A percentile compares a stretch with the other conserved stretches of the same genome.
Conservation (phyloP, 148 eudicot species). For the Amaranthus hypochondriacus region DNA sequence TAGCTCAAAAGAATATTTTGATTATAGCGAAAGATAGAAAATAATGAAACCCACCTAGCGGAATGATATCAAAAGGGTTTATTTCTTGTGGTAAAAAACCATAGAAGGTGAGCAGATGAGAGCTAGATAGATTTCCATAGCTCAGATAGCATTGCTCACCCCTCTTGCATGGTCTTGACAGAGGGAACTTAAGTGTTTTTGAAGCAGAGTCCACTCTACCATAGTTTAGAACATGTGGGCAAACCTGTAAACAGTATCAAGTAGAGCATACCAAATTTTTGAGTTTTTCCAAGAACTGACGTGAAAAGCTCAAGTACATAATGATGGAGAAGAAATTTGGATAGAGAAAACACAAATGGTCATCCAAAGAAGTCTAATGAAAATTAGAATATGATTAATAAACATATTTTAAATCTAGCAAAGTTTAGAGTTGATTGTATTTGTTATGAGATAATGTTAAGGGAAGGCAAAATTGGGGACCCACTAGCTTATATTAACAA, state of each 20-base stretch:
- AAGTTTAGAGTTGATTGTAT: neutral
- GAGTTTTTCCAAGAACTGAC: neutral
- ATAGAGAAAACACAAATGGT: neutral
- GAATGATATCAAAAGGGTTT: constrained; percentile 77
- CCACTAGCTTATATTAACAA: neutral
- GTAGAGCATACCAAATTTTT: neutral
- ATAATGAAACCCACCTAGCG: constrained; percentile 49
- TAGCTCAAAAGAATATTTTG: neutral
- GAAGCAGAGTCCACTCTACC: constrained; percentile 71
- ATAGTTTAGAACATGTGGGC: constrained; percentile 80
- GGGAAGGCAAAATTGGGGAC: neutral
- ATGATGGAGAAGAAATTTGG: neutral
- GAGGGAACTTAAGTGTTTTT: constrained; percentile 61
- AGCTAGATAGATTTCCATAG: constrained; percentile 80
- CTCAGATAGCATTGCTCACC: constrained; percentile 90
- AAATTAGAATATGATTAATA: neutral
- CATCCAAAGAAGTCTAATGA: neutral
- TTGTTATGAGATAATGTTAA: neutral
- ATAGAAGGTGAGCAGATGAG: constrained; percentile 84
- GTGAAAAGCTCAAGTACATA: too few relatives aligned
- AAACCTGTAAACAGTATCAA: constrained; percentile 38
- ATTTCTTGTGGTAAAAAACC: constrained; percentile 70
- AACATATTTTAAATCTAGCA: neutral
- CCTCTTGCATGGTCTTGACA: constrained; percentile 71
- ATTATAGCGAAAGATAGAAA: neutral